Base-by-base conservation (phyloP, 1,284 basidiomycete genomes). In the Microbotryomycetes sp. region DNA sequence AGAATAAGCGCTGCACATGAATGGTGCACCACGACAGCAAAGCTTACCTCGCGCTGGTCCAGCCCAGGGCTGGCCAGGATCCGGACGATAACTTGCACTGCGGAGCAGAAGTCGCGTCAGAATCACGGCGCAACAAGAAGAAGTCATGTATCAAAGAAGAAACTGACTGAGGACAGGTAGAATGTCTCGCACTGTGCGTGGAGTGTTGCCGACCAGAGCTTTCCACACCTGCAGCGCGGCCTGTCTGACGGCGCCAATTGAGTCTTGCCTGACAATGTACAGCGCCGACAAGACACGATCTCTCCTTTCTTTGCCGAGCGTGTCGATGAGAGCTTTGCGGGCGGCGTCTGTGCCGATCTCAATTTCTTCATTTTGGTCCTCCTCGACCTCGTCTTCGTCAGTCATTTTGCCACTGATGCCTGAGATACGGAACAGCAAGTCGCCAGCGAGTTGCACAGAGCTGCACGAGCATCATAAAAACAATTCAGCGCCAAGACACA, bases 191-290 rank as follows among this genome's bases (percentile, higher is more conserved):
- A 96, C 92, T 82, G 78, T 70, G 48, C 77, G 72, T 58, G 76
- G 77, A 65, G 77, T 77, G 75, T 80, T 98, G 76, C 91, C 84
- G 28, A 99, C 93, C 66, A 98, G 81, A 1, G 90, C 93, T 78
- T 98, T 98, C 96, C 96, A 99, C 68, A 97, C 97, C 68, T 94
- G 92, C 59, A 94, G 85, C 0, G 94, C 91, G 3, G 91, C 85
- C 76, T 92, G 88, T 51, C 96, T 85, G 45, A 98, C 93, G 49
- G 86, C 83, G 54, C 85, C 86, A 70, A 97, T 89, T 28, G 90
- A 83, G 76, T 98, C 96, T 77, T 98, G 96, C 60, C 93, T 86
- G 60, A 93, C 87, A 69, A 98, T 82, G 77, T 94, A 99, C 62
- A 98, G 78, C 1, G 89, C 89, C 3, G 92, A 87, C 49, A 98